Evolutionary conservation across 75 land plant genomes (phyloP), one percentile per base, ranked within the genome.

Genomic region (Picea sitchensis): DNA sequence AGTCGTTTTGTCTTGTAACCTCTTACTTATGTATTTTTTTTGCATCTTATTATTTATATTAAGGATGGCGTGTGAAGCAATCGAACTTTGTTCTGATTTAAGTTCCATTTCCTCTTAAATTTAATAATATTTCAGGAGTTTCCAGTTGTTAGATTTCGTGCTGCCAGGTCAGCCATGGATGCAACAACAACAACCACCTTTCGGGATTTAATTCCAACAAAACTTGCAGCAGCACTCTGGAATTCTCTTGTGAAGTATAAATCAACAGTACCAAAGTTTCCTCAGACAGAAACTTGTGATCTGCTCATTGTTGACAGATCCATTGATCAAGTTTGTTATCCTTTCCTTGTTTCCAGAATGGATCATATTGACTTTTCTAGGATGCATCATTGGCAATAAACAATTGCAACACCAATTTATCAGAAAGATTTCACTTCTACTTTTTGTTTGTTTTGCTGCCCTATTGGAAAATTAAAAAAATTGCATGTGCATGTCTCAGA

Each of bases 171-270:
- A 77, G 81, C 87, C 31, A 82, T 78, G 59, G 96, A 90, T 91
- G 71, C 86, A 32, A 76, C 84, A 3, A 83, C 96, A 56, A 75
- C 87, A 61, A 87, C 92, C n/a, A 90, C 99, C 12, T 84, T 84
- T 65, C 91, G 89, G 78, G 96, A 95, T 77, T 80, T 95, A 30
- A 86, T 95, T 38, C 95, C 98, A 9, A 93, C 98, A 36, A 98
- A 98, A 75, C 87, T 98, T 78, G 99, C 99, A 75, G 94, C 99
- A 75, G 92, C 84, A 20, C 85, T 98, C 63, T 98, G 95, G 94
- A 86, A 93, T 64, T 64, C 77, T 79, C 85, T 96, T 58, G 76
- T 80, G 73, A 98, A 92, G 81, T 92, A 92, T 82, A 93, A 88
- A 77, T 31, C 84, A 26, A 80, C 88, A 20, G 77, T 98, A 77